phyloP scores from a whole-genome alignment of 2,329 filamentous ascomycete genomes.

The Botrytis hyacinthi region DNA sequence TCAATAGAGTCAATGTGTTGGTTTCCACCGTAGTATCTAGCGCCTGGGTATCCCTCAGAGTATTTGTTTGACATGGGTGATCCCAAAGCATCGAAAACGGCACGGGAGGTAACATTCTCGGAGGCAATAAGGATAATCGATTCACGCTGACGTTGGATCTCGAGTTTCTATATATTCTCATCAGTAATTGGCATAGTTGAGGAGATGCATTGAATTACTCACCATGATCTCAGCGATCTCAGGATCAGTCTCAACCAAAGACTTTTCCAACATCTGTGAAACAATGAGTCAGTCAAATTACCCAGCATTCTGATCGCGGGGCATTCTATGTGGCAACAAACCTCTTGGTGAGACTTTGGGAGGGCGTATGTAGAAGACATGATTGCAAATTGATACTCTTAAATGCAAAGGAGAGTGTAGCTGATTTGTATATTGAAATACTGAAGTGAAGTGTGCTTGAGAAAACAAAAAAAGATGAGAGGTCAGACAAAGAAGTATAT shows the following conservation, averaged over 20 bases:
- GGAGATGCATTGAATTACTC: slow-evolving; percentile 40
- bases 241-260: slow-evolving; percentile 84
- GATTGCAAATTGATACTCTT: slow-evolving; percentile 19
- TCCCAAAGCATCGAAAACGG: slow-evolving; percentile 95
- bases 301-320: background rate
- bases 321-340: slow-evolving; percentile 41
- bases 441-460: background rate
- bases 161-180: slow-evolving; percentile 64
- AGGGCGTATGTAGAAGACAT: slow-evolving; percentile 54
- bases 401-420: background rate
- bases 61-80: slow-evolving; percentile 99
- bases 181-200: slow-evolving; percentile 16
- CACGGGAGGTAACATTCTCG: slow-evolving; percentile 98
- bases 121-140: slow-evolving; percentile 98
- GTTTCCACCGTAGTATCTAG: slow-evolving; percentile 98
- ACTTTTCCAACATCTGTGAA: slow-evolving; percentile 87
- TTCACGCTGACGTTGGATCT: slow-evolving; percentile 96
- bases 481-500: slow-evolving; percentile 12
- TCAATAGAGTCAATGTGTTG: slow-evolving; percentile 98
- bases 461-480: slow-evolving; percentile 2
- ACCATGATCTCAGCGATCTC: slow-evolving; percentile 98
- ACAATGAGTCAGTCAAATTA: slow-evolving; percentile 27
- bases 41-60: slow-evolving; percentile 96
- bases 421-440: slow-evolving; percentile 1
- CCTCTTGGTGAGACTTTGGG: slow-evolving; percentile 63